Evolutionary conservation across 1,284 basidiomycete species (phyloP), one percentile per base, ranked within the genome.

Genomic region (Marasmius sp.): DNA sequence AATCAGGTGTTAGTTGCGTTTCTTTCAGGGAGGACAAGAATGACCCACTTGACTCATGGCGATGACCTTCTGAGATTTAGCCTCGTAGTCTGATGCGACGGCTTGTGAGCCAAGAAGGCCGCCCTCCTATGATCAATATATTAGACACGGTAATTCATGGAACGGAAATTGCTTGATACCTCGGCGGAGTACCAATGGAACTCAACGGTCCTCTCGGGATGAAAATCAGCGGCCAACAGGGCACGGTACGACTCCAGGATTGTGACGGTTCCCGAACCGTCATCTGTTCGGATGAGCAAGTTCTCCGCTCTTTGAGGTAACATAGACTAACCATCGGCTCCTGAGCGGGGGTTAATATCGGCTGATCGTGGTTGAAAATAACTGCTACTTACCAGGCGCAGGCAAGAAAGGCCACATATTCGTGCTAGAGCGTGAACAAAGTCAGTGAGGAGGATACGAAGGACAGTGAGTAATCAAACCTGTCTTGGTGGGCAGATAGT

Each of bases 171-270:
- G 36, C 10, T 22, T 41, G 65, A 64, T 68, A 87, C 89, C 78
- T 97, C 95, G 53, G 95, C 95, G 58, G 92, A 92, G 74, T 95
- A 98, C 91, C 92, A 99, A 74, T 97, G 95, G 76, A 98, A 97
- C 73, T 98, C 95, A 61, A 98, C 85, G 18, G 92, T 84, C 59
- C 86, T 85, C 51, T 80, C 77, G 22, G 97, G 95, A 20, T 77
- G 83, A 80, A 92, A 98, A 69, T 89, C 85, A 52, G 89, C 82
- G n/a, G 84, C 81, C 65, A 95, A 80, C 61, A 99, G 83, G 1
- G 87, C 91, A 39, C 93, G 87, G 74, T 97, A 94, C 10, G 93
- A 85, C 77, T 97, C 94, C 47, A 99, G 81, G 66, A 97, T 94
- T 14, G 94, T 95, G 62, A 97, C 94, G 34, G 89, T 92, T 60